Conservation (phyloP, 1,284 basidiomycete species). For the Schizophyllum amplum region DNA sequence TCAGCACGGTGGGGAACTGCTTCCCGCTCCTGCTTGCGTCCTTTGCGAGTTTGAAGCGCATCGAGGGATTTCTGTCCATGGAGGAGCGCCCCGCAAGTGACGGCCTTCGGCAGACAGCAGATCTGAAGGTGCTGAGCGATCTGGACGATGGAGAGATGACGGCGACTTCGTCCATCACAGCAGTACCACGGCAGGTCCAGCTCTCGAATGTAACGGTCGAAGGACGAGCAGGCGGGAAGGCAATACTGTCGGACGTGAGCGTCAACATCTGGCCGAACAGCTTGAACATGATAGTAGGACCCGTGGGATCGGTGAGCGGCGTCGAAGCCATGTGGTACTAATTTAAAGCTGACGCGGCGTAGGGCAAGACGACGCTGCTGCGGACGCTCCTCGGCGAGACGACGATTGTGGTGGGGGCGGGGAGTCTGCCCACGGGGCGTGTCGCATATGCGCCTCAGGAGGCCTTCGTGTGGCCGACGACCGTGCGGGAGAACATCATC, state of each 20-base stretch:
- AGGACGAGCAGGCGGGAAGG: slow-evolving; percentile 2
- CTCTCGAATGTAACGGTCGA: slow-evolving; percentile 4
- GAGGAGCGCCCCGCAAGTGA: background rate
- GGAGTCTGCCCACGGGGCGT: background rate
- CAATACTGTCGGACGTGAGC: slow-evolving; percentile 6
- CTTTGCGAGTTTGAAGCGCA: slow-evolving; percentile 16
- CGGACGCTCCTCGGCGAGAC: slow-evolving; percentile 11
- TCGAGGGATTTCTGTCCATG: slow-evolving; percentile 14
- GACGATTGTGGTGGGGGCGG: slow-evolving; percentile 1
- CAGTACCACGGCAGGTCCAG: background rate
- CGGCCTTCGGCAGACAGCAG: background rate
- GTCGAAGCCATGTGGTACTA: background rate
- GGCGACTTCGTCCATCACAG: background rate
- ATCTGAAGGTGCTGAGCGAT: background rate
- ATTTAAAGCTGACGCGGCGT: background rate
- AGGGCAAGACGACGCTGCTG: slow-evolving; percentile 14
- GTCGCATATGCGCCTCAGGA: slow-evolving; percentile 21
- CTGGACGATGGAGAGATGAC: background rate
- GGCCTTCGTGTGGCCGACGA: slow-evolving; percentile 17
- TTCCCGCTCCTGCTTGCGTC: slow-evolving; percentile 17
- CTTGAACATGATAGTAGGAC: slow-evolving; percentile 16
- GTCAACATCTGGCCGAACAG: slow-evolving; percentile 2
- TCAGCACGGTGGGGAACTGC: slow-evolving; percentile 14
- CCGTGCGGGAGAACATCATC: slow-evolving; percentile 17
- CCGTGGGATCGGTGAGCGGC: slow-evolving; percentile 16